Conservation (phyloP, 768 basidiomycete genomes). For the Termitomyces sp. region DNA sequence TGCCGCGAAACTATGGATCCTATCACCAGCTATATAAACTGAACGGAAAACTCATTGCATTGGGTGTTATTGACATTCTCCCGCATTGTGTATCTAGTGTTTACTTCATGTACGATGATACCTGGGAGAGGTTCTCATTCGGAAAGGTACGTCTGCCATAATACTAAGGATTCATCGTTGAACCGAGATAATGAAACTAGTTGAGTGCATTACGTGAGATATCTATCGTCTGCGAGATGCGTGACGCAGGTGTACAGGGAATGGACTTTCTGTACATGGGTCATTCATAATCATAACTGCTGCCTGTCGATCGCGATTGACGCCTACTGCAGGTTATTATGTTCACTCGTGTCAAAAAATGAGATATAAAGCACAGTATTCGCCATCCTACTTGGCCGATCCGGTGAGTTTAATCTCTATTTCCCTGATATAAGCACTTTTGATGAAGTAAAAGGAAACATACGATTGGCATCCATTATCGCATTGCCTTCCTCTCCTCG, state of each 20-base stretch:
- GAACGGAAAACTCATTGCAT: slow-evolving; percentile 76
- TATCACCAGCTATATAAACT: slow-evolving; percentile 88
- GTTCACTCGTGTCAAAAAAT: slow-evolving; percentile 92
- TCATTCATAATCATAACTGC: slow-evolving; percentile 20
- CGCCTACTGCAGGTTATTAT: slow-evolving; percentile 68
- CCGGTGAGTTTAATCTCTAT: slow-evolving; percentile 47
- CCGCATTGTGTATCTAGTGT: slow-evolving; percentile 77
- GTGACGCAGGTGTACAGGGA: slow-evolving; percentile 55
- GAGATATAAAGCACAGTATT: slow-evolving; percentile 93
- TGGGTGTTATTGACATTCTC: slow-evolving; percentile 88
- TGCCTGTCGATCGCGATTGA: background rate
- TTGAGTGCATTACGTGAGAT: slow-evolving; percentile 83
- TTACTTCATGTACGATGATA: slow-evolving; percentile 86
- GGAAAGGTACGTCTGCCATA: slow-evolving; percentile 55
- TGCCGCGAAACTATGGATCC: slow-evolving; percentile 83
- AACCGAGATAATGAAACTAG: slow-evolving; percentile 30
- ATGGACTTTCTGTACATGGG: slow-evolving; percentile 87
- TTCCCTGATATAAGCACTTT: background rate
- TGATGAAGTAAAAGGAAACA: slow-evolving; percentile 48
- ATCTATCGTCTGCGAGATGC: slow-evolving; percentile 70
- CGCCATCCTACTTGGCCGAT: slow-evolving; percentile 83
- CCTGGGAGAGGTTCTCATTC: slow-evolving; percentile 63
- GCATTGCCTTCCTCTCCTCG: slow-evolving; percentile 53
- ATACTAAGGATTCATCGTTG: background rate
- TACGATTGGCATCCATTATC: slow-evolving; percentile 73